phyloP scores from a whole-genome alignment of 306 rosid genomes.

The Vigna hirtella region DNA sequence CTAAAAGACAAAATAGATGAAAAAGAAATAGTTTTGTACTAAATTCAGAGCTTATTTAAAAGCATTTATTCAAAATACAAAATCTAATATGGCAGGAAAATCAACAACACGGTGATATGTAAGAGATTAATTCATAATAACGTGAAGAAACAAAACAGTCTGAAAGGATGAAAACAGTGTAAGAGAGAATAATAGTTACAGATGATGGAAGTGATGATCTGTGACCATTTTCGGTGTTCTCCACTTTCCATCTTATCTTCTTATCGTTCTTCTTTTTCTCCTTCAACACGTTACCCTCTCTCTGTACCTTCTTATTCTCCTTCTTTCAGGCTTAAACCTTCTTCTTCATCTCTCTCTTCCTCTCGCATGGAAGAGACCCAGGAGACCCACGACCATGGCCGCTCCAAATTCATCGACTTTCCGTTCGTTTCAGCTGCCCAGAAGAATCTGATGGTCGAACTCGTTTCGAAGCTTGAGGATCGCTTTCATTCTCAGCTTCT shows the following conservation, averaged over 20 bases:
- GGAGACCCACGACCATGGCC: slow-evolving; percentile 25
- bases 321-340: slow-evolving; percentile 39
- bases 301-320: slow-evolving; percentile 19
- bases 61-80: too few relatives aligned
- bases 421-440: slow-evolving; percentile 73
- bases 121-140: too few relatives aligned
- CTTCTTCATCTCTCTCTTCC: slow-evolving; percentile 34
- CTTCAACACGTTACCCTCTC: neutral
- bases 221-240: slow-evolving; percentile 30
- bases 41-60: too few relatives aligned
- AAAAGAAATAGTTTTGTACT: too few relatives aligned
- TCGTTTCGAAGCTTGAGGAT: slow-evolving; percentile 61
- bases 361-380: slow-evolving; percentile 52
- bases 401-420: slow-evolving; percentile 64
- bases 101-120: too few relatives aligned
- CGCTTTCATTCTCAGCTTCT: slow-evolving; percentile 71
- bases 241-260: slow-evolving; percentile 46
- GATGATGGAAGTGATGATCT: slow-evolving; percentile 45
- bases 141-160: too few relatives aligned
- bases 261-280: slow-evolving; percentile 41
- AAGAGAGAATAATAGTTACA: neutral
- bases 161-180: neutral
- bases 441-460: slow-evolving; percentile 69
- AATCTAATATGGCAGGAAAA: too few relatives aligned
- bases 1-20: too few relatives aligned